phyloP scores from a whole-genome alignment of 1,139 yeast genomes.

The Yamadazyma siamensis region DNA sequence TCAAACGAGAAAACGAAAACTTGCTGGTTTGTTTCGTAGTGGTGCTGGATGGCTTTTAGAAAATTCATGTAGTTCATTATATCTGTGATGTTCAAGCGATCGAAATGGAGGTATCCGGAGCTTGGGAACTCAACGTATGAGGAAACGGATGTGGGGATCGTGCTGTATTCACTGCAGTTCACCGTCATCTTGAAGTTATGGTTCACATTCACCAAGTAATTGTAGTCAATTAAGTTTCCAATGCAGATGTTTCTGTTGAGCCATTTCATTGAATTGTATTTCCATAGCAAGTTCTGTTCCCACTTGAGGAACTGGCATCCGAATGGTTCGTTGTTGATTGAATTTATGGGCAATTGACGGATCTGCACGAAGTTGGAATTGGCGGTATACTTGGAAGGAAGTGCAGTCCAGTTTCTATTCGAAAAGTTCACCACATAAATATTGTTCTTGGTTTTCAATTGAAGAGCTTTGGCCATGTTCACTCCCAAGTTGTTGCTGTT shows the following conservation, averaged over 20 bases:
- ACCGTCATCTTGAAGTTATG: constrained; percentile 29
- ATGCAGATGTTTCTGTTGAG: constrained; percentile 25
- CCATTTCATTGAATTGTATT: constrained; percentile 30
- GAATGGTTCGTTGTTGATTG: constrained; percentile 17
- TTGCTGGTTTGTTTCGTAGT: constrained; percentile 19
- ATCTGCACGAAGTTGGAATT: constrained; percentile 13
- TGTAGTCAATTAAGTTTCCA: constrained; percentile 34
- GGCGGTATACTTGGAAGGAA: constrained; percentile 16
- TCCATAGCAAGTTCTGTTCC: constrained; percentile 40
- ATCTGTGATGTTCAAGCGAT: constrained; percentile 23
- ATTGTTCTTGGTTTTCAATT: constrained; percentile 6
- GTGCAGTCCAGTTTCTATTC: constrained; percentile 13
- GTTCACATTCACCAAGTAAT: constrained; percentile 16
- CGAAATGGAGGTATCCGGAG: constrained; percentile 25
- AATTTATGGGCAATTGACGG: constrained; percentile 16
- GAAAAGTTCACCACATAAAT: constrained; percentile 19
- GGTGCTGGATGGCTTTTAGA: constrained; percentile 26
- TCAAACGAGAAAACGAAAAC: constrained; percentile 36
- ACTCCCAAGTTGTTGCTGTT: constrained; percentile 13
- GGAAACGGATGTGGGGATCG: constrained; percentile 24
- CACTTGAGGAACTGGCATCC: constrained; percentile 25
- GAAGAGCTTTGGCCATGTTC: constrained; percentile 14
- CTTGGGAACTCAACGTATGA: constrained; percentile 35
- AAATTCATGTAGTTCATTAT: constrained; percentile 29
- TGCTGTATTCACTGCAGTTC: constrained; percentile 34